These are phyloP conservation scores for Pleurozium schreberi DNA, from an alignment of 225 moss, liverwort and hornwort species.

Conservation along the genomic window DNA sequence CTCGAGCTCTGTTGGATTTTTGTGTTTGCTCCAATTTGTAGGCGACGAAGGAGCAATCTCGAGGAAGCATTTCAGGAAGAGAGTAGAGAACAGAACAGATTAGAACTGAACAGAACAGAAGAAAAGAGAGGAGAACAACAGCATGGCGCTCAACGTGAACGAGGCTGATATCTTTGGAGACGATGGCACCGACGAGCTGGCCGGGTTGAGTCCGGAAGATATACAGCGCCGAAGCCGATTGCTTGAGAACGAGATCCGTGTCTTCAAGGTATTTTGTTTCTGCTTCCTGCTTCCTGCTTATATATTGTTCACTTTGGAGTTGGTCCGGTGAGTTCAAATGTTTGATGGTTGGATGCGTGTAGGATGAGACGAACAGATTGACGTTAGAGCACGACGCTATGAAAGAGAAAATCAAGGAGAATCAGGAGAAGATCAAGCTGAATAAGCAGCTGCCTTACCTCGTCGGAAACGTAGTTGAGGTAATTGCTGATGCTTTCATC, in stretches of 20 bases:
- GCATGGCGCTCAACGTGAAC: conserved; percentile 39
- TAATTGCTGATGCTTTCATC: background rate
- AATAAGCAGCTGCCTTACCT: conserved; percentile 98
- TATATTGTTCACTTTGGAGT: background rate
- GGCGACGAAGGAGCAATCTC: background rate
- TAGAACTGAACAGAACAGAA: background rate
- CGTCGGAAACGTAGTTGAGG: conserved; percentile 94
- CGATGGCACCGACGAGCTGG: conserved; percentile 68
- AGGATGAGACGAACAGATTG: conserved; percentile 76
- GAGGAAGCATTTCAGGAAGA: background rate
- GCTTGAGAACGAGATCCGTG: conserved; percentile 84
- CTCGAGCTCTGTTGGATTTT: background rate
- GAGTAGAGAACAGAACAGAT: background rate
- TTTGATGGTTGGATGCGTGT: background rate
- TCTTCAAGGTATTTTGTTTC: conserved; percentile 47
- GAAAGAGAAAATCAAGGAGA: conserved; percentile 90
- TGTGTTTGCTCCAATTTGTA: background rate
- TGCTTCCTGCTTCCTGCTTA: background rate
- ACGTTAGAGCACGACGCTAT: conserved; percentile 73
- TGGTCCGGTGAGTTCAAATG: background rate
- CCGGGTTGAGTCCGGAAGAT: conserved; percentile 68
- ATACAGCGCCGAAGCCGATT: conserved; percentile 72
- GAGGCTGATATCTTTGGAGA: conserved; percentile 94
- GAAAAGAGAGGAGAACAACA: background rate
- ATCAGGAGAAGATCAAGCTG: conserved; percentile 96